Conservation (phyloP, 2,329 filamentous ascomycete species). For the Rhytidhysteron rufulum region DNA sequence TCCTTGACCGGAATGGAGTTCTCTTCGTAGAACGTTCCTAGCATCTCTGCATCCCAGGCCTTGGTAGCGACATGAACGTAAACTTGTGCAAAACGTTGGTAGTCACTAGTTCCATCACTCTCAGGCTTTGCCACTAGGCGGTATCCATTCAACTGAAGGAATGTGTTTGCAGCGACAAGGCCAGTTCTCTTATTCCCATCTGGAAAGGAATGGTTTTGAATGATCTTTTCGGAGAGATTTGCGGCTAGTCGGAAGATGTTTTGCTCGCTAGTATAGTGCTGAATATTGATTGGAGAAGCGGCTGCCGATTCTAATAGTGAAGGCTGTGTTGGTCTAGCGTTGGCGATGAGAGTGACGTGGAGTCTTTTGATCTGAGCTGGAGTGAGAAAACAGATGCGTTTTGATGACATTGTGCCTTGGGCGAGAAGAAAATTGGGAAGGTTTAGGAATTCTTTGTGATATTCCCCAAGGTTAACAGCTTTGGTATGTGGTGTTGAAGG, state of each 20-base stretch:
- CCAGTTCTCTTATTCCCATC: conserved; percentile 31
- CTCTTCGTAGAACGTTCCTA: conserved; percentile 10
- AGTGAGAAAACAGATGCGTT: conserved; percentile 7
- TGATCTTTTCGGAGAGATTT: conserved; percentile 24
- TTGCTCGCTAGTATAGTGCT: conserved; percentile 18
- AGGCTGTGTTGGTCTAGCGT: conserved; percentile 12
- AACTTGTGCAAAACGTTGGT: conserved; percentile 5
- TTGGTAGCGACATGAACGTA: conserved; percentile 8
- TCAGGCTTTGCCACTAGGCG: conserved; percentile 13
- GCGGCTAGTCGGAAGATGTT: conserved; percentile 25
- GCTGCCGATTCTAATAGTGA: conserved; percentile 22
- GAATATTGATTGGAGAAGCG: conserved; percentile 21
- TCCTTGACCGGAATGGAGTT: too few species aligned
- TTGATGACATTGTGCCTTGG: too few species aligned
- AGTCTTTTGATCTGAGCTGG: conserved; percentile 7
- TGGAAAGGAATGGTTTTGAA: conserved; percentile 28
- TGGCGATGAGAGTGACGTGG: conserved; percentile 2
- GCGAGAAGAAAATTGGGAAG: too few species aligned
- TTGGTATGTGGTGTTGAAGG: too few species aligned
- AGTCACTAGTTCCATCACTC: background rate
- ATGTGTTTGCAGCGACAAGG: conserved; percentile 27
- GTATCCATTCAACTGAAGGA: conserved; percentile 26
- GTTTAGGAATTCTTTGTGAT: too few species aligned
- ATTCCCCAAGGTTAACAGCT: too few species aligned
- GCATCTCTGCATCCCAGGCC: conserved; percentile 7